Evolutionary conservation across 208 protist species (phyloP), one percentile per base, ranked within the genome.

Genomic region (Trichomonas vaginalis): DNA sequence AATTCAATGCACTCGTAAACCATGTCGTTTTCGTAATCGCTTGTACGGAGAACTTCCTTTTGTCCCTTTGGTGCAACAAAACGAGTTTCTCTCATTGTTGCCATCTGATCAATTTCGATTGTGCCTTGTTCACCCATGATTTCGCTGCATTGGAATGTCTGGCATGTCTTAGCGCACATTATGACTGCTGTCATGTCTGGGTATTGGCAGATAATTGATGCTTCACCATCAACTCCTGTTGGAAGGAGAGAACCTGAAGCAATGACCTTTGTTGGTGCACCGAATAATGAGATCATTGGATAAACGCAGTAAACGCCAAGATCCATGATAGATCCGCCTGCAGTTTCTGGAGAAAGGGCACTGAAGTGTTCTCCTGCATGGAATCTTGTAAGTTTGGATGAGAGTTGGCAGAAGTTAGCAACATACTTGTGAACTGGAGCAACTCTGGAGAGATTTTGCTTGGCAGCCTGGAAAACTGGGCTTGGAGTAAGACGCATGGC

Each of bases 221-320:
- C 86, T 92, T 92, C 45, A 12, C 1, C 27, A 92, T 92, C 86
- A 39, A 51, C 45, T 39, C 86, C 86, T 40, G 40, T 27, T 51
- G 15, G 3, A 9, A 92, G 35, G 14, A 92, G 27, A 51, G 45
- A 56, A n/a, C 86, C 86, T 8, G 39, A 23, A 37, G n/a, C 23
- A 15, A 39, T 0, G 45, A 92, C 37, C 0, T 3, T 45, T 32
- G 48, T 48, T 48, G 86, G 86, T 56, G 15, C 27, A 39, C 86
- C 86, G 15, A 92, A 92, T 17, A 92, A n/a, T n/a, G 14, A 35
- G 39, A 92, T 45, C 45, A 51, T 92, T n/a, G 86, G 86, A 92
- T 92, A 92, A 92, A 92, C 46, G 42, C 40, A 48, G 86, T 92
- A 92, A 39, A 92, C 86, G 27, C 86, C 86, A 51, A 92, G 42